These are phyloP conservation scores for Aspergillus pseudoterreus DNA, from an alignment of 2,329 filamentous ascomycete species.

Conservation along the genomic window DNA sequence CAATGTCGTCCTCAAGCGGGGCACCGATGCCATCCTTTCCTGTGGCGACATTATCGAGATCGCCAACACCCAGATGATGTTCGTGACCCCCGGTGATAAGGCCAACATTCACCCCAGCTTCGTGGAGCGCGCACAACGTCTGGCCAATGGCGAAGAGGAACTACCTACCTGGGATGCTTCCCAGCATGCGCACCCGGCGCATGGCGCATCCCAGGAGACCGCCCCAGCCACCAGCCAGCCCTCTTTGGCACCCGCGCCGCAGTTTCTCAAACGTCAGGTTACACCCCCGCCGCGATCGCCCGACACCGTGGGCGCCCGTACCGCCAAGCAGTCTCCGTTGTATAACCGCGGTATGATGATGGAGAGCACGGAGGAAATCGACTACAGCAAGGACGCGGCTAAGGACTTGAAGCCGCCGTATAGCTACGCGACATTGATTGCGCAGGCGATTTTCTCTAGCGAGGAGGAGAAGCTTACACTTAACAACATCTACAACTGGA, in stretches of 20 bases:
- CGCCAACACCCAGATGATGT: constrained; percentile 95
- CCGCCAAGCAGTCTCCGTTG: constrained; percentile 44
- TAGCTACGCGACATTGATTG: constrained; percentile 96
- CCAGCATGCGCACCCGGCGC: constrained; percentile 36
- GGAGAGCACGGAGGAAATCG: constrained; percentile 51
- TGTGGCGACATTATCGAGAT: constrained; percentile 93
- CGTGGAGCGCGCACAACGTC: constrained; percentile 60
- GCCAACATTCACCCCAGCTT: constrained; percentile 67
- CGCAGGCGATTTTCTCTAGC: constrained; percentile 87
- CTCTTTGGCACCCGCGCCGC: constrained; percentile 41
- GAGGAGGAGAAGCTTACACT: constrained; percentile 85
- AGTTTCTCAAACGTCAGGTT: constrained; percentile 42
- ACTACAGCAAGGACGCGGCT: constrained; percentile 71
- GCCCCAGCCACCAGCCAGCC: constrained; percentile 23
- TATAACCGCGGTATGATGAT: constrained; percentile 52
- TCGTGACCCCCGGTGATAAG: constrained; percentile 79
- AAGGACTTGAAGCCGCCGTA: constrained; percentile 92
- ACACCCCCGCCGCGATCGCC: constrained; percentile 39
- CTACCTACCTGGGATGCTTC: constrained; percentile 34
- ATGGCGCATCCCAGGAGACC: constrained; percentile 9
- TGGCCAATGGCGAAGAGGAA: constrained; percentile 40
- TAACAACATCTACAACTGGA: constrained; percentile 89
- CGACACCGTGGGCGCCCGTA: constrained; percentile 36
- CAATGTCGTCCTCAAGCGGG: constrained; percentile 65
- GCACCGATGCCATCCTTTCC: constrained; percentile 62